A percentile compares a stretch with the other conserved stretches of the same genome.
Evolutionary conservation across 2,329 filamentous ascomycete genomes (phyloP).

Genomic region (Aspergillus fumigatus): DNA sequence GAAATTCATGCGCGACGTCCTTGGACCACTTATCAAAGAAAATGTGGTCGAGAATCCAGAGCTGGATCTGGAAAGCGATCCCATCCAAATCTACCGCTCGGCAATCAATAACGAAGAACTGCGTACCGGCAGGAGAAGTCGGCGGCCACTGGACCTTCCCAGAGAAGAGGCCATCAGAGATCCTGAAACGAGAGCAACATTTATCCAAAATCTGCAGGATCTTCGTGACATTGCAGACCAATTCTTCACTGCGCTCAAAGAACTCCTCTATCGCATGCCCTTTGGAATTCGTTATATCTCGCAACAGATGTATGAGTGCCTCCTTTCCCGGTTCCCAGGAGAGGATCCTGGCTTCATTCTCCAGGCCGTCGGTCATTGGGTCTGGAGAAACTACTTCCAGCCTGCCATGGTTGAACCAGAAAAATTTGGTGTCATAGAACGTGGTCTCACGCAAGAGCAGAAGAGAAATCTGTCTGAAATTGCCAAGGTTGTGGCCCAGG

Average conservation of each 20-base stretch:
- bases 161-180: constrained; percentile 95
- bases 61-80: constrained; percentile 91
- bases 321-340: constrained; percentile 71
- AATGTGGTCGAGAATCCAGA: constrained; percentile 90
- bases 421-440: constrained; percentile 87
- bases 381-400: constrained; percentile 91
- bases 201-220: constrained; percentile 91
- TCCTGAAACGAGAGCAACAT: constrained; percentile 82
- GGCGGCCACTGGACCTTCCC: constrained; percentile 75
- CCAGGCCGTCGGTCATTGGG: constrained; percentile 81
- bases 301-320: constrained; percentile 75
- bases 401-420: constrained; percentile 86
- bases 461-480: constrained; percentile 90
- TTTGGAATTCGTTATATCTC: constrained; percentile 88
- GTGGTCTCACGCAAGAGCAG: constrained; percentile 80
- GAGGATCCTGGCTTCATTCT: constrained; percentile 74
- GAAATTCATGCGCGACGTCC: constrained; percentile 82
- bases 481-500: constrained; percentile 83
- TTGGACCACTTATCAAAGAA: constrained; percentile 80
- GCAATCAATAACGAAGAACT: constrained; percentile 97
- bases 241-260: constrained; percentile 76
- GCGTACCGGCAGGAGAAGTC: constrained; percentile 78
- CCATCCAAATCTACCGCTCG: constrained; percentile 92
- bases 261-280: constrained; percentile 80
- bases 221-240: constrained; percentile 92